Evolutionary conservation across 1,139 yeast species (phyloP), one percentile per base, ranked within the genome.

Genomic region (Geotrichum histeridarum): DNA sequence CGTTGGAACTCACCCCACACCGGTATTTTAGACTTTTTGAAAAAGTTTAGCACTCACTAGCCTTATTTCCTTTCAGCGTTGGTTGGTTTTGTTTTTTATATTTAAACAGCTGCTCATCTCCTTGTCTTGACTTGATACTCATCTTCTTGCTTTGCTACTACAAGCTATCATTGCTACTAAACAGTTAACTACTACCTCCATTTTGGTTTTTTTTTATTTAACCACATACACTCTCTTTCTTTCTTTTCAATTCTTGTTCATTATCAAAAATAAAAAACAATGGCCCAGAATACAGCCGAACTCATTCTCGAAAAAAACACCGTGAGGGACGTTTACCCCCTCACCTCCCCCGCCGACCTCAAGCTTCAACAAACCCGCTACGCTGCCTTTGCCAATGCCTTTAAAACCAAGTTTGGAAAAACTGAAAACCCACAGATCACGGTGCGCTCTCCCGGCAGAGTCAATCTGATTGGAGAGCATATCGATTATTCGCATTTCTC

Each of bases 391-490:
- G 50, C 33, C 5, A 15, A n/a, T 35, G 35, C 17, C 15, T 33
- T 45, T 18, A 41, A n/a, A 7, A 18, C 8, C 8, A 42, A 42
- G 44, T 42, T 22, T 17, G 38, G 38, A 2, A 18, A 5, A 1
- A 48, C 38, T 22, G 62, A 62, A 9, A 49, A 50, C 11, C 77
- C 81, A 5, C 71, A 71, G 32, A 79, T 81, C 62, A 67, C 79
- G 47, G 73, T 83, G 42, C 75, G 90, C 56, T 79, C 87, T 15
- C 91, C 91, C 3, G 91, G 91, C 42, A 73, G 91, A 63, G 91
- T 84, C 57, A 84, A 84, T 67, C 71, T 84, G 59, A 82, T 84
- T 58, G 91, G 91, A 42, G 91, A 84, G 61, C 91, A 84, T 65
- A 80, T 84, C 55, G 91, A 84, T 70, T 84, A 84, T 66, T 79